These are phyloP conservation scores for Phialemoniopsis sp. DNA, from an alignment of 2,329 filamentous ascomycete species.

Conservation along the genomic window DNA sequence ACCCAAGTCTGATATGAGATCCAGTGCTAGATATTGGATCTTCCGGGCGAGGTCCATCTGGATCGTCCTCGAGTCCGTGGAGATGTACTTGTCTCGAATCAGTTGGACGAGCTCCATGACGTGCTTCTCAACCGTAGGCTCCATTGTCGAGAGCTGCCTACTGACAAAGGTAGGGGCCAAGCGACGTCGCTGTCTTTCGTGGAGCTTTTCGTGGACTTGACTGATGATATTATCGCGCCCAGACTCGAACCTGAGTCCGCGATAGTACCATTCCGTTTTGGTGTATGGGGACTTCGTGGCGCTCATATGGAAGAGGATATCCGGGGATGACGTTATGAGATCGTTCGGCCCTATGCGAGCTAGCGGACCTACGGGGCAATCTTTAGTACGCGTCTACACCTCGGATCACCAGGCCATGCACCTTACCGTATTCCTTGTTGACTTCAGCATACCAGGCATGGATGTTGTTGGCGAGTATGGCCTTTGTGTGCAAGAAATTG, in stretches of 20 bases:
- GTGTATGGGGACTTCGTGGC: conserved; percentile 22
- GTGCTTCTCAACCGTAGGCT: conserved; percentile 42
- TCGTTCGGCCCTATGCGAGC: conserved; percentile 29
- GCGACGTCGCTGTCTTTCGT: conserved; percentile 23
- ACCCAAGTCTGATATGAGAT: conserved; percentile 43
- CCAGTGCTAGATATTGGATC: conserved; percentile 44
- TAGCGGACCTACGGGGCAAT: conserved; percentile 24
- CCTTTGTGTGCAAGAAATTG: conserved; percentile 23
- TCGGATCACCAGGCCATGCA: not conserved
- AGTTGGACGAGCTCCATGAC: conserved; percentile 40
- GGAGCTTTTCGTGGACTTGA: too few species aligned
- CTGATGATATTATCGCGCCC: conserved; percentile 25
- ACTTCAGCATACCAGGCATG: conserved; percentile 16
- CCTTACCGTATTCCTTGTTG: conserved; percentile 19
- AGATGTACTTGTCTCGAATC: conserved; percentile 41
- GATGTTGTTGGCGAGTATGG: conserved; percentile 15
- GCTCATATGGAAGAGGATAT: conserved; percentile 25
- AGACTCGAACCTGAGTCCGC: conserved; percentile 26
- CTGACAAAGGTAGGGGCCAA: too few species aligned
- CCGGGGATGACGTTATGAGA: conserved; percentile 26
- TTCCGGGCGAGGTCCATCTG: conserved; percentile 44
- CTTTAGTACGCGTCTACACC: too few species aligned
- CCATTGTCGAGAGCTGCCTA: conserved; percentile 46
- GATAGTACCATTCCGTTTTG: conserved; percentile 19
- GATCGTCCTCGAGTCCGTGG: too few species aligned